Evolutionary conservation across 495 filamentous ascomycete species (phyloP).

Genomic region (Penicillium daleae): DNA sequence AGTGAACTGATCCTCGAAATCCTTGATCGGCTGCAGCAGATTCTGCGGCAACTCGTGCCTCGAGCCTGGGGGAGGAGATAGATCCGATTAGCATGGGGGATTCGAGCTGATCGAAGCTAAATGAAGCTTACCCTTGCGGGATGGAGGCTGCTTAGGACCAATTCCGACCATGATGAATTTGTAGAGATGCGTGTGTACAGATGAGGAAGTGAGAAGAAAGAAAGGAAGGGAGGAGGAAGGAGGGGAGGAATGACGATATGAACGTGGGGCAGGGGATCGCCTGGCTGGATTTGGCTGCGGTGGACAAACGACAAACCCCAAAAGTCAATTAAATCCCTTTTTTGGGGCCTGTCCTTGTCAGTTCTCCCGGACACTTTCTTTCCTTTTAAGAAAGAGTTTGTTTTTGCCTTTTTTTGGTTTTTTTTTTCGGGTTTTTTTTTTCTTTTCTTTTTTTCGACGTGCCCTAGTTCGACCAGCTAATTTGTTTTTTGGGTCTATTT

Average conservation of each 20-base stretch:
- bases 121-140: conserved; percentile 70
- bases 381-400: background rate
- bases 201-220: background rate
- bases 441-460: background rate
- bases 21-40: conserved; percentile 79
- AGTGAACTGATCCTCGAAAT: conserved; percentile 84
- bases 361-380: background rate
- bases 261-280: conserved; percentile 34
- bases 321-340: background rate
- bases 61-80: conserved; percentile 61
- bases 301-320: conserved; percentile 14
- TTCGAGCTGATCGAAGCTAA: conserved; percentile 25
- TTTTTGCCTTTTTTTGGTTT: too few relatives aligned
- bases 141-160: conserved; percentile 71
- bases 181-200: background rate
- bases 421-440: too few relatives aligned
- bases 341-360: background rate
- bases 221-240: conserved; percentile 9
- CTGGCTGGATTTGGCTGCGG: conserved; percentile 36
- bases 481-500: background rate
- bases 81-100: conserved; percentile 14
- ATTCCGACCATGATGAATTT: conserved; percentile 71
- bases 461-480: background rate
- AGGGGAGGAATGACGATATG: conserved; percentile 29
- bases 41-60: conserved; percentile 84